Evolutionary conservation across 306 rosid species (phyloP).

Genomic region (Betula pendula): DNA sequence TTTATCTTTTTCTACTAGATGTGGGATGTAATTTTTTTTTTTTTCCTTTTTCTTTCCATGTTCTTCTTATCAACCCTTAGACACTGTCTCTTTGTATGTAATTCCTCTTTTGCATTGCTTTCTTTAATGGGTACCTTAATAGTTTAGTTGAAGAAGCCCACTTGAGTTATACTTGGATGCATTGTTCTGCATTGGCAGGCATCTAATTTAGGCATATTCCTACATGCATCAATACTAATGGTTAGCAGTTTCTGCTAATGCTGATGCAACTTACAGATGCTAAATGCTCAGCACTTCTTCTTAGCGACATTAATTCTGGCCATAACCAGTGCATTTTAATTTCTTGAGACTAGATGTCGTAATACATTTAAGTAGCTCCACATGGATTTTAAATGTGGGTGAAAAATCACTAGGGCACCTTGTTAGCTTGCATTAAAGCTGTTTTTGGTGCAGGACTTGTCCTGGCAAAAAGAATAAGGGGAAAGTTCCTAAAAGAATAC

Average conservation of each 20-base stretch:
- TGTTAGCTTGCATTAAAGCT: conserved; percentile 26
- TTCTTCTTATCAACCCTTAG: not conserved
- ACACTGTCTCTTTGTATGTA: not conserved
- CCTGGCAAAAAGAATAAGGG: conserved; percentile 45
- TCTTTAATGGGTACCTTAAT: not conserved
- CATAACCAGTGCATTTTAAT: conserved; percentile 1
- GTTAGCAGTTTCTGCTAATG: not conserved
- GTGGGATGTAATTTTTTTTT: not conserved
- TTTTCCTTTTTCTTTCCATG: not conserved
- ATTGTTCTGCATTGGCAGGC: not conserved
- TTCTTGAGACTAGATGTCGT: not conserved
- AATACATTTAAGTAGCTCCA: conserved; percentile 12
- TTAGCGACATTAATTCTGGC: not conserved
- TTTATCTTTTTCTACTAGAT: not conserved
- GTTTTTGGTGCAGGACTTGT: conserved; percentile 53
- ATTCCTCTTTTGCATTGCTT: not conserved
- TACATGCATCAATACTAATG: not conserved
- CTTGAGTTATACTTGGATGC: not conserved
- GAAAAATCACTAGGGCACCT: conserved; percentile 18
- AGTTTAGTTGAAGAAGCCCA: not conserved
- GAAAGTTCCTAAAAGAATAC: conserved; percentile 76
- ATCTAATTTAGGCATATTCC: not conserved
- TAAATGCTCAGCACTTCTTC: not conserved
- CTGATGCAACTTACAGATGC: not conserved
- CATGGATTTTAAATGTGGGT: conserved; percentile 18